Evolutionary conservation across 768 basidiomycete genomes (phyloP).

Genomic region (Pisolithus tinctorius): DNA sequence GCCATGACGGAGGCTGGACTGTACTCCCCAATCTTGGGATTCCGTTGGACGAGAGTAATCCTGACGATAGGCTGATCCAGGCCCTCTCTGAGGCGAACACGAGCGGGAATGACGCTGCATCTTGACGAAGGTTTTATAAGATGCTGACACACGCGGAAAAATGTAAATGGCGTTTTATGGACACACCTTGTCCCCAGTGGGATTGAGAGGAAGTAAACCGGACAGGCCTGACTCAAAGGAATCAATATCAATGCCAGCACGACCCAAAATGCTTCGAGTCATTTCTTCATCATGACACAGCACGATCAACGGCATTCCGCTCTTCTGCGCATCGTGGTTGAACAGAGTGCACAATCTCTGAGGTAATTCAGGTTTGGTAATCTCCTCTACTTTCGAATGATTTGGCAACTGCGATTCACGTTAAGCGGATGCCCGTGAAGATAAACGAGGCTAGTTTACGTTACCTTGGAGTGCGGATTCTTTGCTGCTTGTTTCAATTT

Average conservation of each 20-base stretch:
- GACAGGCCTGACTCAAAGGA: slow-evolving; percentile 36
- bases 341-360: slow-evolving; percentile 17
- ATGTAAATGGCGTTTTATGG: not conserved
- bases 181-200: slow-evolving; percentile 3
- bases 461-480: slow-evolving; percentile 16
- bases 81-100: slow-evolving; percentile 5
- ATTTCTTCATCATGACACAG: slow-evolving; percentile 40
- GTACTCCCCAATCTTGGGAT: not conserved
- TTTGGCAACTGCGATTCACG: slow-evolving; percentile 6
- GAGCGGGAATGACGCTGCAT: slow-evolving; percentile 4
- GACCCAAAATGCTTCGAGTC: slow-evolving; percentile 32
- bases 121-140: slow-evolving; percentile 5
- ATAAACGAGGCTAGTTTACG: not conserved
- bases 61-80: not conserved
- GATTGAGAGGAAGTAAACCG: slow-evolving; percentile 8
- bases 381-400: slow-evolving; percentile 15
- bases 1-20: not conserved
- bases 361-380: slow-evolving; percentile 7
- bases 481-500: slow-evolving; percentile 3
- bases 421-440: not conserved
- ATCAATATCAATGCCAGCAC: slow-evolving; percentile 36
- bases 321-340: slow-evolving; percentile 10
- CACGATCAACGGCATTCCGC: slow-evolving; percentile 33
- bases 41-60: slow-evolving; percentile 4
- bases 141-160: not conserved